Base-by-base conservation (phyloP, 1,139 yeast genomes). In the Blastobotrys persicus region DNA sequence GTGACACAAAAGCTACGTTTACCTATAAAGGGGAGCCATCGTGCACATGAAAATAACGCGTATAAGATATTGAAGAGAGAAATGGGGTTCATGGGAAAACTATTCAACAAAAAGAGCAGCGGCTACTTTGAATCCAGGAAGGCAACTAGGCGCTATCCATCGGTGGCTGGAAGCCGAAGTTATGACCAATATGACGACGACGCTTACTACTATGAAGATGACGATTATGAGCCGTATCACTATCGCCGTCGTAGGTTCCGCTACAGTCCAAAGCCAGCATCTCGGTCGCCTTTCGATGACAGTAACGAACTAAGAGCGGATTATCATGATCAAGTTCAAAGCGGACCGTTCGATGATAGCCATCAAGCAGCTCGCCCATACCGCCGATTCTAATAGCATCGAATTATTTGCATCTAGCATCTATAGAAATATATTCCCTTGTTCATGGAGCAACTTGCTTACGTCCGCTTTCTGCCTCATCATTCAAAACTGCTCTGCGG, bases 71-170 rank as follows among this genome's bases (percentile, higher is more conserved):
- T 28, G 12, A n/a, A 5, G 35, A 32, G 12, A 37, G n/a, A 31
- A 19, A 37, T 37, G 41, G 41, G 41, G 28, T 37, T 37, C 41
- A 37, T 37, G 41, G 41, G 41, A 9, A 37, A 37, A 13, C 3
- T 37, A 7, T 37, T 37, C 41, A 37, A 14, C 41, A 18, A 23
- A 18, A 37, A 37, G 28, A 37, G 41, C 28, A 37, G 19, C 28
- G 41, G 19, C 19, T 37, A 37, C 28, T 17, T 37, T 12, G 28
- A 23, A 4, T 37, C 41, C 14, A 37, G 41, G 18, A 37, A 37
- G 14, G n/a, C 41, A 11, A 19, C 41, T 18, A 9, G 17, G 19
- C 28, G 17, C 17, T 13, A 37, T 17, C 12, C 17, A 18, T 23
- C 28, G 5, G 28, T 9, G 28, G 28, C 28, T 23, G 28, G 28